Evolutionary conservation across 2,329 filamentous ascomycete genomes (phyloP).

Genomic region (Alternaria sp.): DNA sequence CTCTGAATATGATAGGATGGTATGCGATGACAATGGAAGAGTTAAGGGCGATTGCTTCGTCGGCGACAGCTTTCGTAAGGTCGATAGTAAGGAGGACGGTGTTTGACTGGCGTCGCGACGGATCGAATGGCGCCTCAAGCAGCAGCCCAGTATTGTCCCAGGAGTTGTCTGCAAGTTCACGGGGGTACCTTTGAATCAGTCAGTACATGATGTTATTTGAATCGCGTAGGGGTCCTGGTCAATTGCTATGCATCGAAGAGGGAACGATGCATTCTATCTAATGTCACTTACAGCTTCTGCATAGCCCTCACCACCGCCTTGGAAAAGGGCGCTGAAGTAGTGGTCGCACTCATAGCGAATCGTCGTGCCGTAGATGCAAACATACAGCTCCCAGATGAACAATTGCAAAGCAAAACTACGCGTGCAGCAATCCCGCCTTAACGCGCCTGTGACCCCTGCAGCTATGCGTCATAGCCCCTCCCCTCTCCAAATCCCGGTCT

Average conservation of each 20-base stretch:
- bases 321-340: conserved; percentile 67
- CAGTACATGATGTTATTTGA: conserved; percentile 6
- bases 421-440: conserved; percentile 5
- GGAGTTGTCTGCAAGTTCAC: conserved; percentile 83
- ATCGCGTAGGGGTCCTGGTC: not conserved
- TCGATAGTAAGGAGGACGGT: conserved; percentile 86
- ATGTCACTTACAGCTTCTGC: conserved; percentile 72
- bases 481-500: conserved; percentile 13
- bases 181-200: conserved; percentile 73
- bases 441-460: conserved; percentile 21
- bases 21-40: conserved; percentile 88
- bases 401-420: conserved; percentile 6
- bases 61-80: conserved; percentile 84
- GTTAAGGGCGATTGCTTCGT: conserved; percentile 82
- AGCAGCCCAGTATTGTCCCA: conserved; percentile 96
- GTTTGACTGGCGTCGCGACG: conserved; percentile 65
- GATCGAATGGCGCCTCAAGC: conserved; percentile 72
- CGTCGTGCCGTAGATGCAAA: conserved; percentile 48
- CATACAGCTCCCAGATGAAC: conserved; percentile 30
- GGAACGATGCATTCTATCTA: not conserved
- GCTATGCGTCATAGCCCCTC: conserved; percentile 27
- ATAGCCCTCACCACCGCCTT: conserved; percentile 78
- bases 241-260: not conserved
- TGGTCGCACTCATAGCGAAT: conserved; percentile 53
- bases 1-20: conserved; percentile 96